Base-by-base conservation (phyloP, 371 early-diverging fungal species). In the Apophysomyces sp. region DNA sequence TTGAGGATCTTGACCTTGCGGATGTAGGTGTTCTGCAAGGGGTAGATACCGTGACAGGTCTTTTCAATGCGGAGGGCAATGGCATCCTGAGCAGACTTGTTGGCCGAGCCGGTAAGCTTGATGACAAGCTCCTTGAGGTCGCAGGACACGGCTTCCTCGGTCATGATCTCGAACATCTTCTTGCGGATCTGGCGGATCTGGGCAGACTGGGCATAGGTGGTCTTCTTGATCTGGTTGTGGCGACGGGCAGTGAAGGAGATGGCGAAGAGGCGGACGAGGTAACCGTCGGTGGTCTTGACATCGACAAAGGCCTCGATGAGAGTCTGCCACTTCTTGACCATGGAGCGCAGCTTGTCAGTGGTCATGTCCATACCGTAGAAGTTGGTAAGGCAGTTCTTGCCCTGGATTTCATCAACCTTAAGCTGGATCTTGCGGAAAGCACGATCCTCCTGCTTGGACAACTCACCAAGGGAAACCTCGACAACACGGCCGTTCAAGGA, bases 361-460 rank as follows among this genome's bases (percentile, higher is more conserved):
- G 99, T 98, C 86, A 99, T 92, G 83, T 96, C 95, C 99, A 99
- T 99, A 70, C 99, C 95, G 93, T 99, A 91, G 91, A 99, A 99
- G 90, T 95, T 95, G 90, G 99, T 97, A 59, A 99, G 90, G 88
- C 97, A 95, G 92, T 95, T 97, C 86, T 93, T 95, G 75, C 99
- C 99, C 75, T 90, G 90, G 74, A 99, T 91, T 85, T 99, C 99
- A 69, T 98, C 97, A 72, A 99, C 92, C 78, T 94, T 90, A 72
- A 99, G 94, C 85, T 92, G 89, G 86, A 99, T 89, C 93, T 99
- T 99, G 80, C 99, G 92, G 94, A 94, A 98, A 58, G 95, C 78
- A 67, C 91, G 86, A 71, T 94, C 90, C 81, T 96, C 97, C 81
- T 94, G 94, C 81, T 93, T 93, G 93, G 92, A 92, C 69, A 99